These are phyloP conservation scores for Pleurotus giganteus DNA, from an alignment of 768 basidiomycete genomes.

Conservation along the genomic window DNA sequence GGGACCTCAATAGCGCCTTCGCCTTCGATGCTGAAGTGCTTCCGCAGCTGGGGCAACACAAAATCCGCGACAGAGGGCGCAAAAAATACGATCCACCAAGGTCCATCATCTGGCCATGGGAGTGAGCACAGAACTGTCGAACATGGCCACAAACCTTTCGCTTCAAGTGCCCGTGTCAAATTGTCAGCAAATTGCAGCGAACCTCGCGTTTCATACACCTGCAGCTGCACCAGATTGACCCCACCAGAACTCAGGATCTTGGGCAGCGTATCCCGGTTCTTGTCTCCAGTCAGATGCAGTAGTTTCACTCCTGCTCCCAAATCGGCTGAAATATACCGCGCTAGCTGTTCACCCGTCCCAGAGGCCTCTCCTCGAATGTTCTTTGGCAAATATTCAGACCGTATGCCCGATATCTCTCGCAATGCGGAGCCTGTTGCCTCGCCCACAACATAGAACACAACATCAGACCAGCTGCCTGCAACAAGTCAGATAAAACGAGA, in stretches of 20 bases:
- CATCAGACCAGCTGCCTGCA: conserved; percentile 46
- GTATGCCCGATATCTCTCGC: conserved; percentile 27
- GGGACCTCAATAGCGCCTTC: background rate
- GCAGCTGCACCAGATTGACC: conserved; percentile 45
- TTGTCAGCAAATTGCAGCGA: conserved; percentile 48
- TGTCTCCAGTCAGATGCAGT: conserved; percentile 84
- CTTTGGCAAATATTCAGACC: conserved; percentile 21
- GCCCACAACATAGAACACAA: conserved; percentile 83
- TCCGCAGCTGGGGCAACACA: conserved; percentile 47
- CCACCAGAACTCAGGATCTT: conserved; percentile 43
- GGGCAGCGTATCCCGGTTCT: conserved; percentile 71
- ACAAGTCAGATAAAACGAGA: conserved; percentile 2
- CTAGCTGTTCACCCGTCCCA: conserved; percentile 71
- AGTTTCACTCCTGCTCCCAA: conserved; percentile 29
- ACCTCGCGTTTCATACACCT: conserved; percentile 71
- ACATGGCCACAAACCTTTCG: background rate
- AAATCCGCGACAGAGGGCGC: conserved; percentile 70
- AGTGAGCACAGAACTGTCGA: background rate
- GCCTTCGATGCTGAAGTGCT: conserved; percentile 39
- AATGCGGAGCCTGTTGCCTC: conserved; percentile 55
- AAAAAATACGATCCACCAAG: conserved; percentile 75
- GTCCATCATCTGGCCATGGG: conserved; percentile 14
- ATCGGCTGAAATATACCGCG: conserved; percentile 54
- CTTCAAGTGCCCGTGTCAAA: conserved; percentile 31
- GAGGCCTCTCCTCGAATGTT: conserved; percentile 40